Base-by-base conservation (phyloP, 768 basidiomycete species). In the Pleurotus pulmonarius region DNA sequence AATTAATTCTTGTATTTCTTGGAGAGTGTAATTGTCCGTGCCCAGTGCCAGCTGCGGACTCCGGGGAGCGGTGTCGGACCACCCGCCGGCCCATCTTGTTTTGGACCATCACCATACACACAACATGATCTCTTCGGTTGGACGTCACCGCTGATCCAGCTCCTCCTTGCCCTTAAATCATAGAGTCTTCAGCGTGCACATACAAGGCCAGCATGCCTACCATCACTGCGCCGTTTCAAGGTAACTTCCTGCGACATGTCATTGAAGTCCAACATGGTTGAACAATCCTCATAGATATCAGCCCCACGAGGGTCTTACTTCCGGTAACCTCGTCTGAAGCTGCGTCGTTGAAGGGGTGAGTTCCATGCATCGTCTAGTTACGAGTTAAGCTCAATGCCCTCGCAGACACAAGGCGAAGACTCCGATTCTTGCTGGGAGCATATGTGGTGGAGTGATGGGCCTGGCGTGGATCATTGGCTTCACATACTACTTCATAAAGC, bases 391-490 rank as follows among this genome's bases (percentile, higher is more conserved):
- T 16, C 11, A 34, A 25, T 29, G 15, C 44, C 25, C 39, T 49
- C 40, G 18, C 56, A 86, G 83, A 45, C 74, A 79, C 53, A 79
- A 76, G 57, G 76, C 81, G 0, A 73, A 78, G 61, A 86, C 84
- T 6, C 85, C 85, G 34, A 77, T 85, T 57, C 77, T 86, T 60
- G 82, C 85, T 9, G 85, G 85, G 18, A 73, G 73, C 54, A 72
- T 85, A 56, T 82, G 82, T 57, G 85, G 84, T 39, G 74, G 75
- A 11, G 64, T 78, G 25, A 72, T 85, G 63, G 72, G 72, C 49
- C 56, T 83, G 24, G 78, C 73, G 9, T 84, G 82, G 77, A 74
- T 78, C 46, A 75, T 85, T 54, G 83, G 82, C 48, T 80, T 85
- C 67, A 65, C 74, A 34, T 73, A 83, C 58, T 86, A 83, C 70